These are phyloP conservation scores for Multifurca ochricompacta DNA, from an alignment of 768 basidiomycete genomes.

Conservation along the genomic window DNA sequence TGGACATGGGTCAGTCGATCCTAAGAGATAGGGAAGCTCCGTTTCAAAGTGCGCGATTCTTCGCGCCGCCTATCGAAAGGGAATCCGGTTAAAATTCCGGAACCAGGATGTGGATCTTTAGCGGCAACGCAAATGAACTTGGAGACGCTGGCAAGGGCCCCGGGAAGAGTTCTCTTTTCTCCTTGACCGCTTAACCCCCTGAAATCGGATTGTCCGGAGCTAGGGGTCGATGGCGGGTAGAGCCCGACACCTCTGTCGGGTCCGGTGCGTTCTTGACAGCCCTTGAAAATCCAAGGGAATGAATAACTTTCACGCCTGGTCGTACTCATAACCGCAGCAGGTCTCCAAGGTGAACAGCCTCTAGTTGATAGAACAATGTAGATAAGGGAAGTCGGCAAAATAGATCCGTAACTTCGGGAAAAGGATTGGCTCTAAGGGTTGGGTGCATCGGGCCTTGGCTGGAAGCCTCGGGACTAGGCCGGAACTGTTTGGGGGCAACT, in stretches of 20 bases:
- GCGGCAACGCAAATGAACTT: conserved; percentile 63
- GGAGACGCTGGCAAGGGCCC: conserved; percentile 56
- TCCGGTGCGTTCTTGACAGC: conserved; percentile 67
- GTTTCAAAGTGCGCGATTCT: conserved; percentile 61
- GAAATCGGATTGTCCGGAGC: conserved; percentile 70
- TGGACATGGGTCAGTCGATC: conserved; percentile 83
- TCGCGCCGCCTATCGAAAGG: conserved; percentile 57
- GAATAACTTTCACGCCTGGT: conserved; percentile 62
- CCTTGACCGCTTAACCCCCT: conserved; percentile 65
- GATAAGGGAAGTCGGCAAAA: conserved; percentile 79
- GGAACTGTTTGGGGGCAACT: conserved; percentile 61
- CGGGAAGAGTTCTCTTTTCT: conserved; percentile 77
- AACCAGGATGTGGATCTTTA: conserved; percentile 65
- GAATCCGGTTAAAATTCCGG: conserved; percentile 74
- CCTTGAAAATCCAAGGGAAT: conserved; percentile 79
- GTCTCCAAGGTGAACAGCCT: conserved; percentile 78
- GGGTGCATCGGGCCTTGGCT: conserved; percentile 71
- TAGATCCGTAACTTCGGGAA: conserved; percentile 75
- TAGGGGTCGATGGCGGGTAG: conserved; percentile 67
- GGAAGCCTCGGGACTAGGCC: conserved; percentile 62
- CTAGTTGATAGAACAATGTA: conserved; percentile 76
- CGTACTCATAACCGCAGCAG: conserved; percentile 75
- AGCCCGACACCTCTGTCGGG: conserved; percentile 63
- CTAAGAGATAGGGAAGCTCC: conserved; percentile 69
- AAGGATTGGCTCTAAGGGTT: conserved; percentile 75